Percentiles rank a stretch among this genome's conserved stretches.
These are phyloP conservation scores for Flagelloscypha sp. DNA, from an alignment of 768 basidiomycete genomes.

Conservation along the genomic window DNA sequence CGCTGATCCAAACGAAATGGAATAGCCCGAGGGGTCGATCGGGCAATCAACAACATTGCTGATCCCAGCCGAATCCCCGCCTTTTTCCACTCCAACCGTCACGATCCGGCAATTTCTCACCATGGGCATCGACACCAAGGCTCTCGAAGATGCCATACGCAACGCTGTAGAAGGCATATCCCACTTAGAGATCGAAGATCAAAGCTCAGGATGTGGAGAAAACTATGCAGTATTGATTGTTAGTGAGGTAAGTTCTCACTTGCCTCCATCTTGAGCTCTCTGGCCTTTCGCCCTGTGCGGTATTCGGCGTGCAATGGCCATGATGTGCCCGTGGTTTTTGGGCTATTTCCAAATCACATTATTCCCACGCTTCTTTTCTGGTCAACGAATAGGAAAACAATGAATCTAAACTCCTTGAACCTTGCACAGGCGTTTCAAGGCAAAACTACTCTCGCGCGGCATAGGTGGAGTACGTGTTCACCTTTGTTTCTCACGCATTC, in stretches of 20 bases:
- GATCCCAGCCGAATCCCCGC: too few relatives aligned
- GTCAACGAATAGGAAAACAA: too few relatives aligned
- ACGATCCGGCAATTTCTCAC: too few relatives aligned
- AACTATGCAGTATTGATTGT: constrained; percentile 70
- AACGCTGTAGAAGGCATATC: constrained; percentile 46
- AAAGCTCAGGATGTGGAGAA: constrained; percentile 75
- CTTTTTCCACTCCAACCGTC: too few relatives aligned
- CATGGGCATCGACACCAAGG: constrained; percentile 54
- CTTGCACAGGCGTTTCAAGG: constrained; percentile 60
- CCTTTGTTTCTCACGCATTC: neutral
- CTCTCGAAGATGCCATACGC: constrained; percentile 57
- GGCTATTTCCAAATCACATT: too few relatives aligned
- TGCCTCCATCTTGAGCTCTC: too few relatives aligned
- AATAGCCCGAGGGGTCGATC: too few relatives aligned
- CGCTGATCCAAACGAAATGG: too few relatives aligned
- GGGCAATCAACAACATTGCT: too few relatives aligned
- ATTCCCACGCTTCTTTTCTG: too few relatives aligned
- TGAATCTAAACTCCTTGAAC: constrained; percentile 1
- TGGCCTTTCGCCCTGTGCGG: too few relatives aligned
- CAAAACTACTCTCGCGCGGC: constrained; percentile 70
- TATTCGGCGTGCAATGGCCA: neutral
- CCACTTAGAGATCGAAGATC: constrained; percentile 68
- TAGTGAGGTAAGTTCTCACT: constrained; percentile 47
- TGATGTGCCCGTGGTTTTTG: too few relatives aligned
- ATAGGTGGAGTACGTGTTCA: constrained; percentile 49